phyloP scores from a whole-genome alignment of 2,329 filamentous ascomycete species.

The Diaporthe sp. region DNA sequence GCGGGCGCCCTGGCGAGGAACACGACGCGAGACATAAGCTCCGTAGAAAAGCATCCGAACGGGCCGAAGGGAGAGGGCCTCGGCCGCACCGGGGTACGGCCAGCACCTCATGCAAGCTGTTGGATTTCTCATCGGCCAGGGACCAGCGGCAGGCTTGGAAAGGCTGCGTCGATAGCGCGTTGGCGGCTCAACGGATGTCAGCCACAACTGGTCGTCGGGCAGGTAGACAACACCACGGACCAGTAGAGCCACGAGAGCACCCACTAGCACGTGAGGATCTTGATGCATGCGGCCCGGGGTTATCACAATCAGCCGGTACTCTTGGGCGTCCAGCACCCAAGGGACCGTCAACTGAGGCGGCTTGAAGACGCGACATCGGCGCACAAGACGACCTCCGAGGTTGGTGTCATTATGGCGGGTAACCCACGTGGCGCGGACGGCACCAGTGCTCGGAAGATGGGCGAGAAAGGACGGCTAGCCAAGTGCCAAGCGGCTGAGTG shows the following conservation, averaged over 20 bases:
- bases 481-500: constrained; percentile 8
- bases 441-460: constrained; percentile 21
- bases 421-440: constrained; percentile 23
- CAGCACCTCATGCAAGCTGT: not conserved
- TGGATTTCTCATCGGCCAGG: not conserved
- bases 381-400: not conserved
- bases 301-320: constrained; percentile 11
- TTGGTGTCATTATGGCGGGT: constrained; percentile 22
- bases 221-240: not conserved
- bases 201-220: not conserved
- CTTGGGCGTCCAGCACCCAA: not conserved
- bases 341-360: not conserved
- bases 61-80: constrained; percentile 18
- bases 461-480: constrained; percentile 1
- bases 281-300: constrained; percentile 8
- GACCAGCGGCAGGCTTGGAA: not conserved
- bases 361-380: constrained; percentile 18
- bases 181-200: not conserved
- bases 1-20: not conserved
- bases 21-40: not conserved
- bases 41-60: constrained; percentile 10
- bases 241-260: not conserved
- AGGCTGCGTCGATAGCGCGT: not conserved
- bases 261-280: constrained; percentile 4
- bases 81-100: not conserved